These are phyloP conservation scores for Xylaria nigripes DNA, from an alignment of 495 filamentous ascomycete genomes.

Conservation along the genomic window DNA sequence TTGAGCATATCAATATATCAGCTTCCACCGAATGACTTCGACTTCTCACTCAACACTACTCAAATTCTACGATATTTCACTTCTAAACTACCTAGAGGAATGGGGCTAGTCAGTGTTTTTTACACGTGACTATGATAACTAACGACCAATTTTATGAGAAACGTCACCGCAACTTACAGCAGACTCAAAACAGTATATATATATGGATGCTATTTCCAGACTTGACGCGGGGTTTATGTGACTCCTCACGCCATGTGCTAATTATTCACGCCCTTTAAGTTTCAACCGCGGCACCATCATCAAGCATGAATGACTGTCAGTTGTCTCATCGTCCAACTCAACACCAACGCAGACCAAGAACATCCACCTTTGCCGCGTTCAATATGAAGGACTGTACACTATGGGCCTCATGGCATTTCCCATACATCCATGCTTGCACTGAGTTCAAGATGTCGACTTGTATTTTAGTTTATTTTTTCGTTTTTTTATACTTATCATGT, in stretches of 20 bases:
- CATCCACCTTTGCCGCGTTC: background rate
- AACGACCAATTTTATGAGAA: conserved; percentile 8
- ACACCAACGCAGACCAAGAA: background rate
- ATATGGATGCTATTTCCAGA: background rate
- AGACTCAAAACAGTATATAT: background rate
- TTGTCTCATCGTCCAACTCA: background rate
- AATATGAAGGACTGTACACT: conserved; percentile 1
- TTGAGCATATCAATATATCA: background rate
- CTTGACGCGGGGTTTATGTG: background rate
- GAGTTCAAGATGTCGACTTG: background rate
- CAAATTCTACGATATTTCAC: conserved; percentile 11
- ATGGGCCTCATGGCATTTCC: background rate
- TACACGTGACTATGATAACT: conserved; percentile 8
- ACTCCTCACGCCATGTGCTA: background rate
- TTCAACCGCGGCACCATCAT: background rate
- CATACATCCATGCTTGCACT: background rate
- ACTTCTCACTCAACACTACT: conserved; percentile 15
- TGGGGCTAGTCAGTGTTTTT: background rate
- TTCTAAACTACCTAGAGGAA: background rate
- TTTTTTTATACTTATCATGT: background rate
- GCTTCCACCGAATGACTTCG: background rate
- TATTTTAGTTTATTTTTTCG: background rate
- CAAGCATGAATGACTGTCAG: background rate
- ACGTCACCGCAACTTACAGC: conserved; percentile 3
- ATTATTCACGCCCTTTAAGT: background rate